A percentile compares a stretch with the other conserved stretches of the same genome.
phyloP scores from a whole-genome alignment of 2,329 filamentous ascomycete species.

The Fusarium guadeloupense region DNA sequence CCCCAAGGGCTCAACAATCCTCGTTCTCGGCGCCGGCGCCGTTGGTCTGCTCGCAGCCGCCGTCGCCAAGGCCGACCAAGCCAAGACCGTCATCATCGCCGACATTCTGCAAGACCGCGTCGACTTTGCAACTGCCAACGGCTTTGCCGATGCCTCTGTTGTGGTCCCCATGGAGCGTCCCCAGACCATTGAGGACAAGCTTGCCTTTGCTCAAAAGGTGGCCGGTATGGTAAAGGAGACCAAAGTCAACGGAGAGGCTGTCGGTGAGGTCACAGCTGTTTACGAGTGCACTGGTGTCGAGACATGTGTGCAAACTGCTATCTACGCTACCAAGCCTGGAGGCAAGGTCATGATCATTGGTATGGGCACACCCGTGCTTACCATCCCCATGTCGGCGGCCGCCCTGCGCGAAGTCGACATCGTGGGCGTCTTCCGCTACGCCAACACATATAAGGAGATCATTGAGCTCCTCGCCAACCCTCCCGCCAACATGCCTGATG shows the following conservation, averaged over 20 bases:
- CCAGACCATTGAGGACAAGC: constrained; percentile 61
- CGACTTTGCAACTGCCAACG: constrained; percentile 64
- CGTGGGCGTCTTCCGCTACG: constrained; percentile 76
- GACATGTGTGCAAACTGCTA: constrained; percentile 76
- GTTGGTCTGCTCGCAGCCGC: constrained; percentile 68
- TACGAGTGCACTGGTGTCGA: constrained; percentile 86
- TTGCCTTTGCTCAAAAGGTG: constrained; percentile 60
- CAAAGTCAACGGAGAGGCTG: constrained; percentile 52
- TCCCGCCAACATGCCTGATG: constrained; percentile 65
- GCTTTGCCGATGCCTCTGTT: constrained; percentile 63
- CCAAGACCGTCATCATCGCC: constrained; percentile 60
- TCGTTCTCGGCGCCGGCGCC: constrained; percentile 69
- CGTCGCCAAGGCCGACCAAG: constrained; percentile 61
- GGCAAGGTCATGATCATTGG: constrained; percentile 76
- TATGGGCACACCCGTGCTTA: constrained; percentile 77
- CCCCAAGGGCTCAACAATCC: constrained; percentile 52
- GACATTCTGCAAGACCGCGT: constrained; percentile 66
- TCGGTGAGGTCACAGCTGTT: constrained; percentile 72
- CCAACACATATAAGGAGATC: constrained; percentile 74
- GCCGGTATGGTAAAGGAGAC: constrained; percentile 55
- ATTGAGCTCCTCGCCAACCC: constrained; percentile 61
- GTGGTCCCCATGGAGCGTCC: constrained; percentile 60
- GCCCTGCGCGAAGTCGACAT: constrained; percentile 76
- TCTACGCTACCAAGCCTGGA: constrained; percentile 74
- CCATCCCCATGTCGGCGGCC: constrained; percentile 73